Evolutionary conservation across 345 rosid species (phyloP).

Genomic region (Xanthoceras sorbifolium): DNA sequence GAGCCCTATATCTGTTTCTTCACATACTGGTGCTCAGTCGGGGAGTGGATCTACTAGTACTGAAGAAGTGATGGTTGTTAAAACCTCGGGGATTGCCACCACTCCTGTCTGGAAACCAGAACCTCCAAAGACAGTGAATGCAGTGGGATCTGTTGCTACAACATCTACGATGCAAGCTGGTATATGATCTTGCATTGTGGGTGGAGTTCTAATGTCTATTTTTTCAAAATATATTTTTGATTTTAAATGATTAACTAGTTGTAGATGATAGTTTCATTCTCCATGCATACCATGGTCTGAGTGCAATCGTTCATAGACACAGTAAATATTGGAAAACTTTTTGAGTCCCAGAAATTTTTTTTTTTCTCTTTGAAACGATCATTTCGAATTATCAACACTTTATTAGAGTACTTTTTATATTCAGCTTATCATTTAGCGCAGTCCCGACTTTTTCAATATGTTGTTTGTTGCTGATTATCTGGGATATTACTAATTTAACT

Average conservation of each 20-base stretch:
- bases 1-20: slow-evolving; percentile 59
- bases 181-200: slow-evolving; percentile 28
- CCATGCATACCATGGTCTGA: background rate
- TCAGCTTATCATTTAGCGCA: background rate
- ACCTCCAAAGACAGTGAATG: slow-evolving; percentile 32
- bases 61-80: slow-evolving; percentile 41
- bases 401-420: background rate
- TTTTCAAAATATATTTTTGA: background rate
- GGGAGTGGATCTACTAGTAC: slow-evolving; percentile 49
- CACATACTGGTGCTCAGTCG: slow-evolving; percentile 48
- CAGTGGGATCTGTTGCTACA: slow-evolving; percentile 34
- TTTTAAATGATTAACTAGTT: background rate
- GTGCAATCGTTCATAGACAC: background rate
- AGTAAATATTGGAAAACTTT: background rate
- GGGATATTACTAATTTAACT: background rate
- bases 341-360: background rate
- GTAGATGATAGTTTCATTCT: background rate
- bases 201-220: background rate
- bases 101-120: slow-evolving; percentile 40
- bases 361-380: no score
- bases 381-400: background rate
- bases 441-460: background rate
- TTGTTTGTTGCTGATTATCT: background rate
- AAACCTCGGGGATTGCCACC: slow-evolving; percentile 38
- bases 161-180: slow-evolving; percentile 62